Evolutionary conservation across 1,284 basidiomycete genomes (phyloP), one percentile per base, ranked within the genome.

Genomic region (Mycosarcoma mackinlayi): DNA sequence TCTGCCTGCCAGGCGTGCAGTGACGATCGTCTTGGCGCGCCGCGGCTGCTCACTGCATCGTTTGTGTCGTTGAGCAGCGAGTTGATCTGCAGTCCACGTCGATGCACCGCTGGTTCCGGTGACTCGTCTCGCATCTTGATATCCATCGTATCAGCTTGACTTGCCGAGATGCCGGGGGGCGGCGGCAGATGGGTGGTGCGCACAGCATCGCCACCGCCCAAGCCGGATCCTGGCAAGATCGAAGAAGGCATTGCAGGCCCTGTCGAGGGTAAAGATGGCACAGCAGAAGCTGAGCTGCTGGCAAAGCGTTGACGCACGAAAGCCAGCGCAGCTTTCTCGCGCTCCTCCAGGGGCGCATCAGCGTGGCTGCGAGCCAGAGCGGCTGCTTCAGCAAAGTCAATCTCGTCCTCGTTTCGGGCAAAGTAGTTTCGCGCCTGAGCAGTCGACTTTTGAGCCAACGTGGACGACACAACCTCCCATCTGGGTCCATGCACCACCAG

Each of bases 381-480:
- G 4, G 73, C 76, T 10, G 78, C 76, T 23, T 81, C 78, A 19
- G 73, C 69, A 60, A 81, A 79, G 37, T 74, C 75, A 27, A 57
- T 52, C 34, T 81, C 79, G 53, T 66, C 61, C 13, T 71, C 73
- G 55, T 82, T 81, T 39, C 63, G 64, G 18, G 75, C 61, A 56
- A 88, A 89, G 80, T 87, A 92, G 77, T 89, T 89, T 61, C 86
- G 86, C 45, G 91, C 90, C 85, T 93, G 92, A 8, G 88, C 86
- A 4, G 88, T 88, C 9, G 90, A 92, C 88, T 93, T 93, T 78
- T 88, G 89, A 8, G 88, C 88, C 84, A 94, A 87, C 7, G 87
- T 87, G 4, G 88, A 86, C 1, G 92, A 88, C 44, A 94, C 90
- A 16, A 87, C 86, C 66, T 89, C 88, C 83, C 91, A 91, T 76